A percentile compares a stretch with the other conserved stretches of the same genome.
These are phyloP conservation scores for Mallotus repandus DNA, from an alignment of 441 rosid species.

Conservation along the genomic window DNA sequence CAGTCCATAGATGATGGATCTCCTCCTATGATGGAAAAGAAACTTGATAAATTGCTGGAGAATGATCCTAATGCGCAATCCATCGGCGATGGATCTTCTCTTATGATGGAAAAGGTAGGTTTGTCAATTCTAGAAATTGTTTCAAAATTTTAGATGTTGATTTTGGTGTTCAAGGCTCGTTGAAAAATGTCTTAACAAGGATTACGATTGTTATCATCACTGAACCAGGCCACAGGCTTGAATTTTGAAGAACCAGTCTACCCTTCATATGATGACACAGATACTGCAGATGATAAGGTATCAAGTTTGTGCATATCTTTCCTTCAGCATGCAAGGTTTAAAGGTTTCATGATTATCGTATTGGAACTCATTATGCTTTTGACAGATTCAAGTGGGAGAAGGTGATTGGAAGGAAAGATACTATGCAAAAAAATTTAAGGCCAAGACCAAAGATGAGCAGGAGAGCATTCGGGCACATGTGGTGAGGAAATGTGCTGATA, in stretches of 20 bases:
- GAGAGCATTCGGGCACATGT: slow-evolving; percentile 19
- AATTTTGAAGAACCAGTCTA: background rate
- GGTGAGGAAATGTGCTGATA: slow-evolving; percentile 10
- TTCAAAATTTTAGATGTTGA: background rate
- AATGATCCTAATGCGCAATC: background rate
- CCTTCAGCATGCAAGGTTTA: background rate
- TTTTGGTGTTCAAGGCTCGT: background rate
- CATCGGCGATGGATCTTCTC: background rate
- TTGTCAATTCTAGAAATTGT: slow-evolving; percentile 5
- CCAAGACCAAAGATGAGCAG: slow-evolving; percentile 22
- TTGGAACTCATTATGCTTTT: background rate
- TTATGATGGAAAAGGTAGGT: background rate
- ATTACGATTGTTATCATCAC: background rate
- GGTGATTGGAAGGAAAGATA: slow-evolving; percentile 19
- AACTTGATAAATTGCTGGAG: slow-evolving; percentile 4
- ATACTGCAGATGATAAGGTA: slow-evolving; percentile 10
- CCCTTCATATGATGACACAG: background rate
- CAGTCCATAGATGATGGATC: too few relatives aligned
- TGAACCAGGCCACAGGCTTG: background rate
- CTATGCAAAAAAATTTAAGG: slow-evolving; percentile 20
- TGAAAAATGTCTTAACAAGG: background rate
- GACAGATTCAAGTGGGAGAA: slow-evolving; percentile 13
- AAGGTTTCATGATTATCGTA: background rate
- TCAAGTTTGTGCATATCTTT: background rate
- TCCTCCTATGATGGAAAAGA: background rate